phyloP scores from a whole-genome alignment of 441 rosid genomes.

The Heliophila coronopifolia region DNA sequence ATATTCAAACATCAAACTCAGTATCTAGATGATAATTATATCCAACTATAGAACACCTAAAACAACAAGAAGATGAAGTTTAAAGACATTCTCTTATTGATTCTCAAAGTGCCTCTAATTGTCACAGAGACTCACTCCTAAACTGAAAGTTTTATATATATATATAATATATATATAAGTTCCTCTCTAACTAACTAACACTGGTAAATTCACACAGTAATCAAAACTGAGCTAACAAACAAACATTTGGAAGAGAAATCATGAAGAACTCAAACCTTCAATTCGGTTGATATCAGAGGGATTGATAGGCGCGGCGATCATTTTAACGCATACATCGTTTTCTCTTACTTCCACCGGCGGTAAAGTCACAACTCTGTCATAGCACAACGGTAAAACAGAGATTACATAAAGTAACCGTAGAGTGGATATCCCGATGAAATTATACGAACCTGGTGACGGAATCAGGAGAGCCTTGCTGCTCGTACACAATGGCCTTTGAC shows the following conservation, averaged over 20 bases:
- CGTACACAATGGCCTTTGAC: conserved; percentile 74
- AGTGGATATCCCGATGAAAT: not conserved
- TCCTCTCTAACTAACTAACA: not conserved
- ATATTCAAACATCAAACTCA: not conserved
- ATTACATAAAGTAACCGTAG: no score
- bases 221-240: not conserved
- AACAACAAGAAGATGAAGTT: not conserved
- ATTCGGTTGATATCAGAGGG: conserved; percentile 93
- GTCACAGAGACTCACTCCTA: not conserved
- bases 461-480: conserved; percentile 73
- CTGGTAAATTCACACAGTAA: not conserved
- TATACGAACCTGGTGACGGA: conserved; percentile 53
- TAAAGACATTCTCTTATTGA: not conserved
- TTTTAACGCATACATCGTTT: conserved; percentile 70
- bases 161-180: no score
- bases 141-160: no score
- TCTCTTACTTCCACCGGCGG: conserved; percentile 74
- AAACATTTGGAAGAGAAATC: not conserved
- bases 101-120: not conserved
- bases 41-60: not conserved
- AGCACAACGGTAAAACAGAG: no score
- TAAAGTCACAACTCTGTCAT: conserved; percentile 47
- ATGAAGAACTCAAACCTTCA: conserved; percentile 44
- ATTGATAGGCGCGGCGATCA: conserved; percentile 89
- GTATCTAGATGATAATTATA: not conserved